Conservation (phyloP, 2,329 filamentous ascomycete genomes). For the Apiospora sp. region DNA sequence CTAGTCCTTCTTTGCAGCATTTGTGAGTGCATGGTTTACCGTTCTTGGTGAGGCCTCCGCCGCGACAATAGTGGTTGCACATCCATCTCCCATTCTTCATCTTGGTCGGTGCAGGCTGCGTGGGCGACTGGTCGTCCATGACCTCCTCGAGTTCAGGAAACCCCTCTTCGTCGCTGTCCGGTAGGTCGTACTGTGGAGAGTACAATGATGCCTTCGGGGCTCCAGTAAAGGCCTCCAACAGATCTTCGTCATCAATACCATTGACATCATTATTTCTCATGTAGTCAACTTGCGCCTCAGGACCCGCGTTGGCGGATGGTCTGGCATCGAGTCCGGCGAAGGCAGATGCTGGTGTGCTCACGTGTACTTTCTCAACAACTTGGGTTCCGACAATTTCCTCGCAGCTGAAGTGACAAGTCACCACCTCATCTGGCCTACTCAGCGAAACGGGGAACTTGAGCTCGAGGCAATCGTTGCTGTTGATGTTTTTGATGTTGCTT, state of each 20-base stretch:
- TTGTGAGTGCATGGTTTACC: conserved; percentile 69
- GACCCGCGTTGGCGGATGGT: conserved; percentile 35
- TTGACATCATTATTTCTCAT: conserved; percentile 35
- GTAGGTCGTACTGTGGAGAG: conserved; percentile 19
- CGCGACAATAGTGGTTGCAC: conserved; percentile 74
- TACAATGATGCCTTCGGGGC: not conserved
- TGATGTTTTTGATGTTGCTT: conserved; percentile 69
- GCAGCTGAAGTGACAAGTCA: conserved; percentile 78
- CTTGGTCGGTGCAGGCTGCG: conserved; percentile 50
- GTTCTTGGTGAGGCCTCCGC: conserved; percentile 45
- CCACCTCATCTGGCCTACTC: conserved; percentile 59
- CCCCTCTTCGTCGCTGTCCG: conserved; percentile 47
- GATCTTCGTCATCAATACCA: conserved; percentile 51
- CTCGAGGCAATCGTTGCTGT: conserved; percentile 64
- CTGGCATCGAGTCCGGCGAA: conserved; percentile 35
- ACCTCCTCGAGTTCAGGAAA: conserved; percentile 61
- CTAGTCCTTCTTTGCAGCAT: conserved; percentile 76
- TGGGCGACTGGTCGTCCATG: conserved; percentile 40
- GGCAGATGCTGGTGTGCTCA: conserved; percentile 1
- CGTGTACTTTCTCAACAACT: conserved; percentile 35
- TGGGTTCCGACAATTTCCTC: conserved; percentile 79
- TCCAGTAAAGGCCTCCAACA: conserved; percentile 42
- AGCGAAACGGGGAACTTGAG: conserved; percentile 67
- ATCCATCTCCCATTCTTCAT: conserved; percentile 76
- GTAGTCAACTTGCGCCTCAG: not conserved